Base-by-base conservation (phyloP, 2,329 filamentous ascomycete species). In the Talaromyces sp. region DNA sequence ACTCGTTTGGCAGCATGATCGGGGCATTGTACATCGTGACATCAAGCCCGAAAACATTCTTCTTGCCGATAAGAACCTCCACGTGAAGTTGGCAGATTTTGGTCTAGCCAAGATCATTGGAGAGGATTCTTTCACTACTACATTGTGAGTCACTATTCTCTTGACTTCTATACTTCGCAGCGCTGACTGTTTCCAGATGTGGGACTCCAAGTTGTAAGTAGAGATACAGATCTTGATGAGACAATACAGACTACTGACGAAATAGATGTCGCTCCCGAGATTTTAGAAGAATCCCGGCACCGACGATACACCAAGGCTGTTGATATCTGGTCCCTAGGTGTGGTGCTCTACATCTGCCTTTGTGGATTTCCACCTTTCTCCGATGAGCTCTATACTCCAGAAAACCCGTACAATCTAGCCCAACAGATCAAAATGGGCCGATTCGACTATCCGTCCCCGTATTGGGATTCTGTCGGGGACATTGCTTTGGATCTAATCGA, bases 31-130 rank as follows among this genome's bases (percentile, higher is more conserved):
- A 5, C 94, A 99, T 72, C 88, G 94, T 59, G 94, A 99, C 67
- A 97, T 99, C 75, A 97, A 97, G 74, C 93, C 92, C 0, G 93
- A 97, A 70, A 97, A 97, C 67, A 97, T 99, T 35, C 77, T 99
- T 8, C 78, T 99, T 36, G 85, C 88, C 5, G 91, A 97, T 74
- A 91, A 90, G 67, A 82, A 94, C 35, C 77, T 97, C 28, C 86
- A 87, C 60, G 87, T 96, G 63, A 99, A 99, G 75, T 78, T 99
- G 61, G 94, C 92, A 19, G 94, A 99, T 73, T 99, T 99, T 74
- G 94, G 94, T 46, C 81, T 99, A 37, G 93, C 94, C 41, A 99
- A 99, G 76, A 97, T 99, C 64, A 96, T 99, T 64, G 95, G 95
- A 62, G 94, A 99, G 72, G 91, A 97, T 70, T 97, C 93, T 0